Conservation (phyloP, 495 filamentous ascomycete genomes). For the Sporormia fimetaria region DNA sequence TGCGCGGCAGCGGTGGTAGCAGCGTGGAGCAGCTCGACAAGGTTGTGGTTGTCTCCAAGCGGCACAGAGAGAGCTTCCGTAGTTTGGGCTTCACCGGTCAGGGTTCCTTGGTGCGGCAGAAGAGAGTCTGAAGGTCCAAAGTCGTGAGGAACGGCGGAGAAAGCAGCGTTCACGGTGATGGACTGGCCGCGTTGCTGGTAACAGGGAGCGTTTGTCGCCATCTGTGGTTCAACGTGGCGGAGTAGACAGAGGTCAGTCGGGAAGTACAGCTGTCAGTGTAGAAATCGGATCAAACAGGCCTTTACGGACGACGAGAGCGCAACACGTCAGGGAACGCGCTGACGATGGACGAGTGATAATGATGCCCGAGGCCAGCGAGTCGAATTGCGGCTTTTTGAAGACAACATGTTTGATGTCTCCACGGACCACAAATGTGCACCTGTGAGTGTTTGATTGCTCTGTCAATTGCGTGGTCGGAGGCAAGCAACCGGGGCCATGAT, state of each 20-base stretch:
- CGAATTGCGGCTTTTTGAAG: constrained; percentile 11
- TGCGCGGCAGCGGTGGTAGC: constrained; percentile 44
- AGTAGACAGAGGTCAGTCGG: background rate
- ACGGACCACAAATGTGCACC: constrained; percentile 15
- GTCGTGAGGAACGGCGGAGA: constrained; percentile 9
- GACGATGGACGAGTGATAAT: background rate
- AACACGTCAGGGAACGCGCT: constrained; percentile 7
- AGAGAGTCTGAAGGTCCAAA: constrained; percentile 15
- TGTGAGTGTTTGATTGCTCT: constrained; percentile 17
- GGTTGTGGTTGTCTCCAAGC: constrained; percentile 29
- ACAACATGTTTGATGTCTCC: constrained; percentile 9
- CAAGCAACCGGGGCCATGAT: constrained; percentile 1
- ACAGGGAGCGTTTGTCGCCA: constrained; percentile 23
- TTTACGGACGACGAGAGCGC: background rate
- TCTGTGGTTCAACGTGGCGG: background rate
- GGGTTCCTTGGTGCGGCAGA: constrained; percentile 4
- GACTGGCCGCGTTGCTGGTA: constrained; percentile 22
- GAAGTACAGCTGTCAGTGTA: constrained; percentile 3
- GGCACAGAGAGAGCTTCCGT: constrained; percentile 1
- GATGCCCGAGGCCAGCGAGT: background rate
- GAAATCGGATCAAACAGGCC: constrained; percentile 2
- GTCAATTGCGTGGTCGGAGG: constrained; percentile 5
- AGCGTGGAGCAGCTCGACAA: constrained; percentile 44
- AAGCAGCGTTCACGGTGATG: constrained; percentile 17
- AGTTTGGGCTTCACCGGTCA: constrained; percentile 10